These are phyloP conservation scores for Chenopodium quinoa DNA, from an alignment of 148 eudicot species.

Conservation along the genomic window DNA sequence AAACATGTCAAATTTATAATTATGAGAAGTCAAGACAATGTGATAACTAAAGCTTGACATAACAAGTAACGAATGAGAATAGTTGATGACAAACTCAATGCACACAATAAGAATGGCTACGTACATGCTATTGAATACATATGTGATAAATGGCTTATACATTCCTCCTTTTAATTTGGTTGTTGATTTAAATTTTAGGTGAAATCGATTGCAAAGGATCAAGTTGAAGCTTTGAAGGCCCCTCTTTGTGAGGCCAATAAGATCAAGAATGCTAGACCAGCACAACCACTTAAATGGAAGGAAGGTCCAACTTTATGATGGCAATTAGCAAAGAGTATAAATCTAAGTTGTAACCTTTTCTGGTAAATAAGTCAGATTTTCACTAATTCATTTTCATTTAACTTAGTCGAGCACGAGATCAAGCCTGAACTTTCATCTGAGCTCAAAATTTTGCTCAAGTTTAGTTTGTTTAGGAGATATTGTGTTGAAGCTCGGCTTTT, in stretches of 20 bases:
- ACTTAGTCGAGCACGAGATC: no score
- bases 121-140: neutral
- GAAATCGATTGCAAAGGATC: constrained; percentile 51
- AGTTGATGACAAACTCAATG: neutral
- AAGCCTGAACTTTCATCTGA: no score
- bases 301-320: constrained; percentile 42
- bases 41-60: no score
- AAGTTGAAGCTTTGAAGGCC: constrained; percentile 36
- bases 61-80: neutral
- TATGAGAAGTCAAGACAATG: neutral
- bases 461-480: no score
- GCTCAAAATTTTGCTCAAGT: no score
- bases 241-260: constrained; percentile 44
- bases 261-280: constrained; percentile 56
- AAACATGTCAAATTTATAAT: no score
- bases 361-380: no score
- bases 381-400: no score
- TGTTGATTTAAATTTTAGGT: constrained; percentile 25
- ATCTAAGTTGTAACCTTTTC: no score
- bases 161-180: neutral
- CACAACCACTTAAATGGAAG: constrained; percentile 67
- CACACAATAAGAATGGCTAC: neutral
- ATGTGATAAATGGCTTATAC: neutral
- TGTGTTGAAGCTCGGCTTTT: no score
- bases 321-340: neutral